A percentile compares a stretch with the other conserved stretches of the same genome.
These are phyloP conservation scores for Guadua angustifolia DNA, from an alignment of 176 grass and related monocot genomes.

Conservation along the genomic window DNA sequence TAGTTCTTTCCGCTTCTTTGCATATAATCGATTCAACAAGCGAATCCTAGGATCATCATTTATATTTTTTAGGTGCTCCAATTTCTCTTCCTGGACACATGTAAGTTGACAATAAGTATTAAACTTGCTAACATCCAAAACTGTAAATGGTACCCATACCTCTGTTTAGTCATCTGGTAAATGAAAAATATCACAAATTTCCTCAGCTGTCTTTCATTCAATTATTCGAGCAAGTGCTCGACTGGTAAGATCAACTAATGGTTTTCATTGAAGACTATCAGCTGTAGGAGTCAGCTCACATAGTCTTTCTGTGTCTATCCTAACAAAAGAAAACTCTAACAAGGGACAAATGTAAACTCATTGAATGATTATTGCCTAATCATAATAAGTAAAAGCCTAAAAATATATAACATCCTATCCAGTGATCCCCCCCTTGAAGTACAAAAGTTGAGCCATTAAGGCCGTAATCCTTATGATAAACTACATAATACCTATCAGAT, in stretches of 20 bases:
- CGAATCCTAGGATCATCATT: constrained; percentile 98
- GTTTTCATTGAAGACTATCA: constrained; percentile 92
- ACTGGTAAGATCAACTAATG: constrained; percentile 97
- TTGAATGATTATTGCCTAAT: not conserved
- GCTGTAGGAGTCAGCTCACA: constrained; percentile 97
- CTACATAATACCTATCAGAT: not conserved
- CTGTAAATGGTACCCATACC: constrained; percentile 46
- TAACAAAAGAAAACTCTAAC: constrained; percentile 63
- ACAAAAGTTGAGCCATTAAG: not conserved
- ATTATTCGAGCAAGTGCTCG: constrained; percentile 97
- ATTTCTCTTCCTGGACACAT: constrained; percentile 94
- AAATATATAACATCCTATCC: not conserved
- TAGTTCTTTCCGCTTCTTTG: constrained; percentile 80
- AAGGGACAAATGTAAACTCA: constrained; percentile 4
- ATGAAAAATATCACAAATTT: constrained; percentile 99
- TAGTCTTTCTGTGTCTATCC: too few relatives aligned
- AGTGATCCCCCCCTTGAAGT: not conserved
- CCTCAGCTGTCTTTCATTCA: constrained; percentile 97
- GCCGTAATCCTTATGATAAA: not conserved
- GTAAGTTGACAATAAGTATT: constrained; percentile 42
- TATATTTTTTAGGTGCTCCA: constrained; percentile 97
- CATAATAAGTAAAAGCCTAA: constrained; percentile 16
- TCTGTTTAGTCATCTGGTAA: constrained; percentile 96
- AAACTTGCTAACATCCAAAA: constrained; percentile 13
- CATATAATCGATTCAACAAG: constrained; percentile 94